Evolutionary conservation across 106 monocot genomes (phyloP).

Genomic region (Agapanthus africanus): DNA sequence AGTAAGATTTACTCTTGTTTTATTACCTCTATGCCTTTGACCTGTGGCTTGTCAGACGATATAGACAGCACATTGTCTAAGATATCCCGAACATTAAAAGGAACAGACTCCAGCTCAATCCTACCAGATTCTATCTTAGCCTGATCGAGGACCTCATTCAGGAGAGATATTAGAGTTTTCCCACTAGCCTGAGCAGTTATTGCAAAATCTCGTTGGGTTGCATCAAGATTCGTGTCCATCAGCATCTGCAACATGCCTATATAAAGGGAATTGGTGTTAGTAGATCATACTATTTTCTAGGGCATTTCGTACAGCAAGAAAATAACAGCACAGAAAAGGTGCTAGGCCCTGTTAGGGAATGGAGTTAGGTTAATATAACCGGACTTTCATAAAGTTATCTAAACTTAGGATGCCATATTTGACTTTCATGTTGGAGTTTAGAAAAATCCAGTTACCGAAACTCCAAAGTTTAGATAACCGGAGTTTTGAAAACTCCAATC

Average conservation of each 20-base stretch:
- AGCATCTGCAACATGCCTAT: slow-evolving; percentile 93
- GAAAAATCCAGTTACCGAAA: too few species aligned
- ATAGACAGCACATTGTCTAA: slow-evolving; percentile 70
- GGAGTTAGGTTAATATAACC: too few species aligned
- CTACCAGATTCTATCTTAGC: slow-evolving; percentile 92
- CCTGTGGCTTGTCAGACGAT: slow-evolving; percentile 77
- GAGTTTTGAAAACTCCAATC: too few species aligned
- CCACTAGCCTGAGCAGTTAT: too few species aligned
- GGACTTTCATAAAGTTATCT: too few species aligned
- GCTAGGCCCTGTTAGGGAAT: too few species aligned
- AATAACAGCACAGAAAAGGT: not conserved
- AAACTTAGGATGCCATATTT: too few species aligned
- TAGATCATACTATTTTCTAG: not conserved
- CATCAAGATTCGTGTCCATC: slow-evolving; percentile 76
- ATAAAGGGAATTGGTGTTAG: not conserved
- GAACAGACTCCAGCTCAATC: slow-evolving; percentile 76
- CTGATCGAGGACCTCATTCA: slow-evolving; percentile 89
- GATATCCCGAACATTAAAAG: slow-evolving; percentile 68
- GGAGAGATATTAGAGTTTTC: slow-evolving; percentile 60
- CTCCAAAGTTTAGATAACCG: too few species aligned
- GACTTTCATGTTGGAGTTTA: too few species aligned
- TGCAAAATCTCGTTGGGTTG: slow-evolving; percentile 79
- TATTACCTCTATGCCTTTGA: slow-evolving; percentile 85
- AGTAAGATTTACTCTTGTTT: not conserved
- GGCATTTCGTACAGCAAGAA: not conserved